Evolutionary conservation across 164 flowering plant species (phyloP).

Genomic region (grape (Vitis vinifera)): DNA sequence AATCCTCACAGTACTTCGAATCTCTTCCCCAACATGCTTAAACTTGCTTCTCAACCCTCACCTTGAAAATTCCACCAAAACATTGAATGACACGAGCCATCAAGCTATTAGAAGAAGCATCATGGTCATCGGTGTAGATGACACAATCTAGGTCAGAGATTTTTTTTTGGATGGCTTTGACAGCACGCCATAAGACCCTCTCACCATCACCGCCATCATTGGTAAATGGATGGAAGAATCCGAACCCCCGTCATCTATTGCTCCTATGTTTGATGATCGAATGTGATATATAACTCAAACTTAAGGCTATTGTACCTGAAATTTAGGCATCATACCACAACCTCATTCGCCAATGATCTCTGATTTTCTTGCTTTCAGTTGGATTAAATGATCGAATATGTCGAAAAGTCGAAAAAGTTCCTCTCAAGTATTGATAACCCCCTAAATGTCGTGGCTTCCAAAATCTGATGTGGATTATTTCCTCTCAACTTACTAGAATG

Average conservation of each 20-base stretch:
- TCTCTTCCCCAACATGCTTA: no score
- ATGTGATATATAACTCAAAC: conserved; percentile 7
- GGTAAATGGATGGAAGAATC: conserved; percentile 94
- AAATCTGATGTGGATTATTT: no score
- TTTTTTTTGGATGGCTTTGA: conserved; percentile 77
- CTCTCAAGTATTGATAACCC: no score
- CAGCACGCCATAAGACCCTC: conserved; percentile 94
- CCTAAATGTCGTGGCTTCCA: no score
- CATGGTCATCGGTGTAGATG: conserved; percentile 82
- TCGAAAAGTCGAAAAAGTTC: neutral
- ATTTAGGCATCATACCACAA: conserved; percentile 20
- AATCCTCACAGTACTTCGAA: no score
- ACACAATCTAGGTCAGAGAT: conserved; percentile 60
- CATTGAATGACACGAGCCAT: conserved; percentile 69
- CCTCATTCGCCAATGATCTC: conserved; percentile 4
- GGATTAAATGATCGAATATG: no score
- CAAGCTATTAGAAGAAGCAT: conserved; percentile 67
- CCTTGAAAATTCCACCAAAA: conserved; percentile 39
- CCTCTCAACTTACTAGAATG: no score
- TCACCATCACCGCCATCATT: conserved; percentile 99
- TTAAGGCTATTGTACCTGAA: conserved; percentile 8
- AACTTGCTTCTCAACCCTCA: no score
- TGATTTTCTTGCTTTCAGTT: no score
- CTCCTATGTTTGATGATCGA: conserved; percentile 24
- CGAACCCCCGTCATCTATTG: conserved; percentile 52